These are phyloP conservation scores for Trichosanthes cucumerina DNA, from an alignment of 306 rosid genomes.

Conservation along the genomic window DNA sequence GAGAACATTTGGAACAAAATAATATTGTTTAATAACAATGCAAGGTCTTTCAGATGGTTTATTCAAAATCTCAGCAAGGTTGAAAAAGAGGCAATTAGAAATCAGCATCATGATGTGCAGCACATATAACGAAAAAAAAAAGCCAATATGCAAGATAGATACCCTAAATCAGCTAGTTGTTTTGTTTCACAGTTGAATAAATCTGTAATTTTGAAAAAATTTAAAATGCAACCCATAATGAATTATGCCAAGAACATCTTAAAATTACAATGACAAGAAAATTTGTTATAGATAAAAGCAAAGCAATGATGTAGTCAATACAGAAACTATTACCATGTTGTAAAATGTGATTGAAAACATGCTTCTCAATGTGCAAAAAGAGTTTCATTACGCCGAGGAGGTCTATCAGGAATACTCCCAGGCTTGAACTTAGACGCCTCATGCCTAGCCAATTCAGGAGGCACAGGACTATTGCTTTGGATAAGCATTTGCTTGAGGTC, in stretches of 20 bases:
- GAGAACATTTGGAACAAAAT: neutral
- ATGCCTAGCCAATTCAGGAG: constrained; percentile 84
- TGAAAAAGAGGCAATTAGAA: too few species aligned
- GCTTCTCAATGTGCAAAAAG: constrained; percentile 54
- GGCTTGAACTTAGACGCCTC: constrained; percentile 95
- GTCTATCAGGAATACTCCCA: constrained; percentile 79
- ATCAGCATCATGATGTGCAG: neutral
- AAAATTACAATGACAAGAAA: neutral
- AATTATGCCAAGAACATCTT: neutral
- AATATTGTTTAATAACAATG: too few species aligned
- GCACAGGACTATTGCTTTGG: constrained; percentile 75
- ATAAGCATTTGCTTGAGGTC: constrained; percentile 89
- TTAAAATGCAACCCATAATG: neutral
- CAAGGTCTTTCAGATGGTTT: neutral
- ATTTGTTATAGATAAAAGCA: neutral
- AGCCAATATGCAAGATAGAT: neutral
- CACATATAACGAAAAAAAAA: neutral
- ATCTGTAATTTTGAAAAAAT: neutral
- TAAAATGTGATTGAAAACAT: neutral
- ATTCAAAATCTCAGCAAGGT: neutral
- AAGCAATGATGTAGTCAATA: neutral
- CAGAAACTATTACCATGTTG: neutral
- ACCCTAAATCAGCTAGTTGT: neutral
- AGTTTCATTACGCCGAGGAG: constrained; percentile 71
- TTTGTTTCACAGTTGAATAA: neutral